Evolutionary conservation across 2,329 filamentous ascomycete species (phyloP).

Genomic region (Eutypella sp.): DNA sequence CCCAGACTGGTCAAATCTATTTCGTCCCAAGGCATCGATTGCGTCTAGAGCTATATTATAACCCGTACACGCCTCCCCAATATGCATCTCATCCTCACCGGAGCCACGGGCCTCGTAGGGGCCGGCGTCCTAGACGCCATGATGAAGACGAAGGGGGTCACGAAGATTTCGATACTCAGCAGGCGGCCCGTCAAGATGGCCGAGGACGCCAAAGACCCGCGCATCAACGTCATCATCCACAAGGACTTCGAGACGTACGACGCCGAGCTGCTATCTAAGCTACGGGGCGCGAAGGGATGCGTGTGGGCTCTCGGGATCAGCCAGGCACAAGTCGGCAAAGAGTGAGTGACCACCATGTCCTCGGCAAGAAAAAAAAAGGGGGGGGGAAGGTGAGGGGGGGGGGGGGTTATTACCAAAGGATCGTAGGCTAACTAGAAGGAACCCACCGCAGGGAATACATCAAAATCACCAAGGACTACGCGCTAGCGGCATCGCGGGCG

Average conservation of each 20-base stretch:
- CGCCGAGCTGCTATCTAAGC: constrained; percentile 47
- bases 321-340: constrained; percentile 52
- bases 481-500: constrained; percentile 46
- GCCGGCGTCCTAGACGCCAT: constrained; percentile 57
- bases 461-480: constrained; percentile 62
- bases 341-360: constrained; percentile 46
- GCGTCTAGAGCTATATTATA: not conserved
- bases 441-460: constrained; percentile 52
- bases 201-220: constrained; percentile 50
- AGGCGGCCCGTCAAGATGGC: constrained; percentile 60
- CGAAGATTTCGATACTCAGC: constrained; percentile 59
- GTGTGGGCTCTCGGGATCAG: constrained; percentile 71
- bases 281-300: constrained; percentile 61
- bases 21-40: not conserved
- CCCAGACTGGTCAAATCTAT: too few relatives aligned
- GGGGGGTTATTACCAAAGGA: too few relatives aligned
- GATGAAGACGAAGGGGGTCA: constrained; percentile 50
- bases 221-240: constrained; percentile 63
- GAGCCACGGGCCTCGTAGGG: constrained; percentile 64
- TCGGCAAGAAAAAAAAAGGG: too few relatives aligned
- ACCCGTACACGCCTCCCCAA: constrained; percentile 2
- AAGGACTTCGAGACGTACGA: constrained; percentile 61
- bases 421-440: constrained; percentile 1
- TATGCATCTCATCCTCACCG: constrained; percentile 64
- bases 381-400: too few relatives aligned